Evolutionary conservation across 495 filamentous ascomycete species (phyloP), one percentile per base, ranked within the genome.

Genomic region (Aspergillus ostianus): DNA sequence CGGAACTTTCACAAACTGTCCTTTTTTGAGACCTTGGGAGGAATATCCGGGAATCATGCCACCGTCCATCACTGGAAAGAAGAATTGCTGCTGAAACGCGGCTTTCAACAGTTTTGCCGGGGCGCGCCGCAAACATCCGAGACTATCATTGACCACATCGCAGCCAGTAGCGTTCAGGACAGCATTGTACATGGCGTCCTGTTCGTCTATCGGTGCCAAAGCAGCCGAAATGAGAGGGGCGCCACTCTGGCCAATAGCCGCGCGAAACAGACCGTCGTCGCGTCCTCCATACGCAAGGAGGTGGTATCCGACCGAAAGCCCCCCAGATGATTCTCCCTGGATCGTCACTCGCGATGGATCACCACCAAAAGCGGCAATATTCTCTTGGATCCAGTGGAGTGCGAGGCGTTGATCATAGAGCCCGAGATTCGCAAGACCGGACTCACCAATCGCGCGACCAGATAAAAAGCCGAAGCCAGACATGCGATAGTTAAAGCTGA

Each of bases 271-370:
- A 0, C 70, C 59, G 50, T 84, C 82, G 51, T 80, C 73, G 8
- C 69, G 70, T 18, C 69, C 69, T 1, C 66, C 72, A 51, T 81
- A 81, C 2, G 79, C 73, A 4, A 76, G 59, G 5, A 84, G 59
- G n/a, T 85, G 84, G 3, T 64, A 59, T 3, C 73, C 77, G 6
- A 85, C 74, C 41, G 72, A 77, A 13, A 73, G 64, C 15, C 73
- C 81, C 7, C 84, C 84, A 2, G 81, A 79, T 20, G 80, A 85
- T 65, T 88, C 84, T 52, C 85, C 86, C 76, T 82, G 84, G 58
- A 88, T 84, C 36, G 84, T 86, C 13, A 88, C 83, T 69, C 50
- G 45, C 7, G 9, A 15, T 0, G 61, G 61, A 44, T 64, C 61
- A n/a, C 61, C 61, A 4, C 61, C 36, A 60, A 83, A 81, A 12